These are phyloP conservation scores for Elsinoe necatrix DNA, from an alignment of 2,329 filamentous ascomycete species.

Conservation along the genomic window DNA sequence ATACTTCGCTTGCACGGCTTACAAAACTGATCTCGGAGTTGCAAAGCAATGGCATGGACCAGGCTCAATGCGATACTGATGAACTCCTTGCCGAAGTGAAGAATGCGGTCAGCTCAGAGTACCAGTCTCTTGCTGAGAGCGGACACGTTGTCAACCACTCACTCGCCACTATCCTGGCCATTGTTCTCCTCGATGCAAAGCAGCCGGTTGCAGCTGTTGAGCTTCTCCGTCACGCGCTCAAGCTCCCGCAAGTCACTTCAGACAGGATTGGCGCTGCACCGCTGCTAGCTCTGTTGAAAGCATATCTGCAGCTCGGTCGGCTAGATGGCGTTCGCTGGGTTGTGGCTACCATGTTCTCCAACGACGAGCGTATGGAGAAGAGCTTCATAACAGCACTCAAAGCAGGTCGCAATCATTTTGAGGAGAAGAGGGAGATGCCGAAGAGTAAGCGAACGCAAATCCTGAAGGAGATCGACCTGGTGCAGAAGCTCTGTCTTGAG, in stretches of 20 bases:
- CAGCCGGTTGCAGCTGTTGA: slow-evolving; percentile 8
- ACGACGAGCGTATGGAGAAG: slow-evolving; percentile 10
- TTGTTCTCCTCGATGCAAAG: background rate
- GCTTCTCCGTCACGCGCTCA: slow-evolving; percentile 11
- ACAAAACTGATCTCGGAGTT: background rate
- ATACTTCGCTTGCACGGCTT: background rate
- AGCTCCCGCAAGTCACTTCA: background rate
- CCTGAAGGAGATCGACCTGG: background rate
- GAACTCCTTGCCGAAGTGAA: background rate
- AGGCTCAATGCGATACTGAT: background rate
- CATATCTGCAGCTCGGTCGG: slow-evolving; percentile 6
- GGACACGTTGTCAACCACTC: slow-evolving; percentile 10
- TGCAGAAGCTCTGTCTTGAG: background rate
- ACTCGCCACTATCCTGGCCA: background rate
- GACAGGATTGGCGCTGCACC: background rate
- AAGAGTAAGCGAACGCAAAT: background rate
- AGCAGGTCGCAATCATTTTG: background rate
- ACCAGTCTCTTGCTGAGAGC: background rate
- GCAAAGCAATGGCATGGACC: background rate
- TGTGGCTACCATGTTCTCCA: background rate
- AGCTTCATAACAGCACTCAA: slow-evolving; percentile 12
- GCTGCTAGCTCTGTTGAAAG: slow-evolving; percentile 7
- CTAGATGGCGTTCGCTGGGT: slow-evolving; percentile 13
- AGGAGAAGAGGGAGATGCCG: background rate
- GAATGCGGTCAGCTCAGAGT: background rate